phyloP scores from a whole-genome alignment of 208 protist species.

The Acanthamoeba triangularis region DNA sequence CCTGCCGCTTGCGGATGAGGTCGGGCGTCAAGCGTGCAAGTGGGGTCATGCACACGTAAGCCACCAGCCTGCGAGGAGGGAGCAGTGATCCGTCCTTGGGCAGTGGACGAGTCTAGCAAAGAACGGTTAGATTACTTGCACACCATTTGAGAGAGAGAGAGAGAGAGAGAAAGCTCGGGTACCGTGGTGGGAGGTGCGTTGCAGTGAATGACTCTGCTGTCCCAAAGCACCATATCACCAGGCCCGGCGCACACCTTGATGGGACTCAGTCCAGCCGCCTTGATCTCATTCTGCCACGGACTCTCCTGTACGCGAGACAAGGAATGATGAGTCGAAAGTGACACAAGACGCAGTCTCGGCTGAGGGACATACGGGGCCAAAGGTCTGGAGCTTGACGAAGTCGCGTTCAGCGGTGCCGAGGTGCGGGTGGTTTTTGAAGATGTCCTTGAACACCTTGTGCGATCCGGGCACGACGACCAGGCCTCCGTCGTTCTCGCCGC shows the following conservation, averaged over 20 bases:
- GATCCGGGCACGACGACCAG: constrained; percentile 53
- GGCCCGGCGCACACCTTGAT: constrained; percentile 55
- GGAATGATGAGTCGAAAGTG: too few relatives aligned
- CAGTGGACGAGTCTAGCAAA: background rate
- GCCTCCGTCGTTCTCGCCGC: background rate
- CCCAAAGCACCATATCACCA: constrained; percentile 65
- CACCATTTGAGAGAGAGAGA: too few relatives aligned
- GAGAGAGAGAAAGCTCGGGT: background rate
- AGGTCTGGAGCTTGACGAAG: background rate
- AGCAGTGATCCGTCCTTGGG: background rate
- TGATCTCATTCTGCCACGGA: constrained; percentile 58
- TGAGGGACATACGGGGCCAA: background rate
- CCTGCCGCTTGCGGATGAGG: background rate
- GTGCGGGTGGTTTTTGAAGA: constrained; percentile 26
- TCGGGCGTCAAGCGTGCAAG: background rate
- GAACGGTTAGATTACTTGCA: too few relatives aligned
- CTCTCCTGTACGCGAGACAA: background rate
- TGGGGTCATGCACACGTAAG: constrained; percentile 67
- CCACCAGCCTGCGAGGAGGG: background rate
- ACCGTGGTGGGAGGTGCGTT: constrained; percentile 14
- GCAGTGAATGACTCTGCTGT: constrained; percentile 59
- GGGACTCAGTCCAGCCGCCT: background rate
- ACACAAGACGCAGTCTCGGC: too few relatives aligned
- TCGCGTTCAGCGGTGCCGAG: background rate
- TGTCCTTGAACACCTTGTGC: constrained; percentile 25